Evolutionary conservation across 805 yeast genomes (phyloP).

Genomic region (Starmerella sp.): DNA sequence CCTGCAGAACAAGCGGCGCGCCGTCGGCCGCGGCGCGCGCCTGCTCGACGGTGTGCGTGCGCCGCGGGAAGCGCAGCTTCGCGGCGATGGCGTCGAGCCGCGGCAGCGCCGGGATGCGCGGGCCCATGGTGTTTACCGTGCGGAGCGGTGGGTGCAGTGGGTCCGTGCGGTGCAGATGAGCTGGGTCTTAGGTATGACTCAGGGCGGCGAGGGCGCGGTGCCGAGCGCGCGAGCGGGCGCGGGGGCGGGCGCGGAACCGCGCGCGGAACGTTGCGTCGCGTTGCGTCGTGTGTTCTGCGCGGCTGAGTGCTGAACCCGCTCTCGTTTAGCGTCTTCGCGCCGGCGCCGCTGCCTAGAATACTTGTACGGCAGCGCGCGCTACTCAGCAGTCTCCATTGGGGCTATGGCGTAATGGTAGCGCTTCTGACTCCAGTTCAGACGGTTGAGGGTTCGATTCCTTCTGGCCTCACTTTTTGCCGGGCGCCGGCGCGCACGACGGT

Average conservation of each 20-base stretch:
- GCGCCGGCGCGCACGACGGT: too few species aligned
- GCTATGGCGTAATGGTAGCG: constrained; percentile 17
- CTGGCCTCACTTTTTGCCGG: constrained; percentile 9
- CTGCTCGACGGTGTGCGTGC: constrained; percentile 4
- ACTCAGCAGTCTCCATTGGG: not conserved
- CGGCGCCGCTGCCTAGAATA: not conserved
- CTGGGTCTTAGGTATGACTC: too few species aligned
- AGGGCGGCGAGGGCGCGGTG: too few species aligned
- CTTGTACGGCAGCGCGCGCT: not conserved
- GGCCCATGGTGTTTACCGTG: not conserved
- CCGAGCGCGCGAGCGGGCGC: too few species aligned
- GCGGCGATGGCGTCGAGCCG: constrained; percentile 1
- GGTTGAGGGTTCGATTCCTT: constrained; percentile 20
- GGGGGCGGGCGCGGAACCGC: too few species aligned
- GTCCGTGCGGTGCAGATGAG: too few species aligned
- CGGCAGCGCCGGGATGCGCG: constrained; percentile 2
- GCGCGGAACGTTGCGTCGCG: too few species aligned
- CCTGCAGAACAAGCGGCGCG: constrained; percentile 43
- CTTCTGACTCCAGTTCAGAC: constrained; percentile 19
- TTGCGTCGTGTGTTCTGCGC: too few species aligned
- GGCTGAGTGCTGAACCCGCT: too few species aligned
- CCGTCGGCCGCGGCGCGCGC: not conserved
- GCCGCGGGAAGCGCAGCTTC: constrained; percentile 15
- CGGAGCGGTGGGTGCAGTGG: too few species aligned
- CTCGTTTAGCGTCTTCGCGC: too few species aligned